Base-by-base conservation (phyloP, 2,329 filamentous ascomycete genomes). In the Emergomyces orientalis region DNA sequence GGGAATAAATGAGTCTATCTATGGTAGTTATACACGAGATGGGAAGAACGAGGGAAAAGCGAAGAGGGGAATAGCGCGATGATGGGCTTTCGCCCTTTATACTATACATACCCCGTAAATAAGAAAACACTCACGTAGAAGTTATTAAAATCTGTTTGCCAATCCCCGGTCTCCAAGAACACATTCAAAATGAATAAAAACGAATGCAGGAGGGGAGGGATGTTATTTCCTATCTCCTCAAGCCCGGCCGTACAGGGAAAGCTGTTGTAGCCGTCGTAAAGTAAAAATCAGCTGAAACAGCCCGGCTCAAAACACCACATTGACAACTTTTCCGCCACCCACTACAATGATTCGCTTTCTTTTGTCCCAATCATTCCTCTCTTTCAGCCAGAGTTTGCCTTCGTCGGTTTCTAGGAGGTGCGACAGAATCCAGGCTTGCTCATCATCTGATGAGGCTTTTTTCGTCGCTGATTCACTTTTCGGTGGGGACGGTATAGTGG, bases 301-400 rank as follows among this genome's bases (percentile, higher is more conserved):
- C 3, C 41, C 4, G 25, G 6, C n/a, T 72, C 68, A 79, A 61
- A 79, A 79, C 14, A 94, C 86, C 80, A 92, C 88, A 75, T 92
- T 95, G 34, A 93, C 82, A 59, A 89, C 79, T 72, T 81, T 86
- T 14, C 88, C 89, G 1, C 81, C 82, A 63, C 80, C 80, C 14
- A 89, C 86, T 14, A 90, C 81, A 69, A 92, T 83, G 1, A 86
- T 81, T 65, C 85, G 84, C 70, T 83, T 84, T n/a, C 85, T 82
- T 66, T 78, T 78, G 34, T 76, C 76, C 73, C 76, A 82, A 62
- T 80, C 76, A 60, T 78, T 74, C 66, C 75, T 80, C 57, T 80
- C 77, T 8, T 74, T 77, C 64, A 88, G 76, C 76, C 82, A 86
- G 49, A 79, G 71, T 63, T 76, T 79, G 3, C 86, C 89, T 63